Evolutionary conservation across 176 grass and related monocot genomes (phyloP), one percentile per base, ranked within the genome.

Genomic region (Neostapfia colusana): DNA sequence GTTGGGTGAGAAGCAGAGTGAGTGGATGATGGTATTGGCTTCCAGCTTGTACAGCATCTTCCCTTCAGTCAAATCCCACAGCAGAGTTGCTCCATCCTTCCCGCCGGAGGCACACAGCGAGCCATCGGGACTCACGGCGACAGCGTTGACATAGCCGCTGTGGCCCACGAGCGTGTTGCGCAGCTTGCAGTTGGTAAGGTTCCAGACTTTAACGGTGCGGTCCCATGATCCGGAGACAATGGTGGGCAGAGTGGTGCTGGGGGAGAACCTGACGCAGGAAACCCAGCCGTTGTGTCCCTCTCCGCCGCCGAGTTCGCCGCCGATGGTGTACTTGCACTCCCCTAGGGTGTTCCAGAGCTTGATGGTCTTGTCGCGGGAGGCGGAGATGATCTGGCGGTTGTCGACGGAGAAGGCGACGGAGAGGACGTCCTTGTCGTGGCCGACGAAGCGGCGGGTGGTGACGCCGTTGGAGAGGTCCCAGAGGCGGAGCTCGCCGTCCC

Each of bases 311-410:
- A 57, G 78, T 10, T 83, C 84, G 10, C 85, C 90, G 26, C 90
- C 84, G 15, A 97, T 90, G 36, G 90, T 92, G 85, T 93, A 90
- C 72, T 97, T 92, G 87, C 82, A 97, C 80, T 97, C 90, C 3
- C 93, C 87, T 10, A 90, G 93, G 58, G 90, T 93, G 76, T 93
- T 97, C 89, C 87, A 96, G 25, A 92, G 81, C 79, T 92, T 96
- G 82, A 96, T 96, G 69, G 89, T 95, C 53, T 80, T 80, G 78
- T 95, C 92, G 40, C 92, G 84, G 39, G 89, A 89, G 0, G 89
- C 93, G 23, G 89, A 96, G 43, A 92, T 79, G 66, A 96, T 92
- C 87, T 96, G 89, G 51, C 89, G 89, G 68, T 96, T 92, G 75
- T 96, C 93, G 37, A 88, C 76, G 65, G 93, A 96, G 81, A 96